These are phyloP conservation scores for Aegle marmelos DNA, from an alignment of 345 rosid genomes.

Conservation along the genomic window DNA sequence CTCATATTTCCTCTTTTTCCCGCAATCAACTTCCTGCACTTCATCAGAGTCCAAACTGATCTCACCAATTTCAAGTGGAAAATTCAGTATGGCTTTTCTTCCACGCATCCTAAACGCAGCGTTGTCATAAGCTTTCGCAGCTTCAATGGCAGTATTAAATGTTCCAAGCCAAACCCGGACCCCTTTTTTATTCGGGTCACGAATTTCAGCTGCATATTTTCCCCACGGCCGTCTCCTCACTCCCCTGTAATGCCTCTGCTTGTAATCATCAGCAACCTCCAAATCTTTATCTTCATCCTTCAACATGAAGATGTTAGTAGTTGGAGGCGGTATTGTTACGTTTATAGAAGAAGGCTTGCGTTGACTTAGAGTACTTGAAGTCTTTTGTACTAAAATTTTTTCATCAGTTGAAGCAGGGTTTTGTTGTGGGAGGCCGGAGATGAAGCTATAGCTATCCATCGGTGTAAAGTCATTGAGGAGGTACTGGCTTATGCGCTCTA, in stretches of 20 bases:
- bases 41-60: conserved; percentile 14
- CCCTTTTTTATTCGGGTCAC: conserved; percentile 87
- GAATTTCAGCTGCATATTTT: conserved; percentile 83
- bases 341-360: conserved; percentile 60
- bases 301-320: background rate
- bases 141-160: conserved; percentile 68
- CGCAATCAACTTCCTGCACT: conserved; percentile 10
- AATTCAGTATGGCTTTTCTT: conserved; percentile 84
- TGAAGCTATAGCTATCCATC: conserved; percentile 26
- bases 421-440: conserved; percentile 19
- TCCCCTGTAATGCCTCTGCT: conserved; percentile 70
- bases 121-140: conserved; percentile 78
- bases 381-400: conserved; percentile 1
- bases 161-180: conserved; percentile 72
- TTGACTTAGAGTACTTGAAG: conserved; percentile 47
- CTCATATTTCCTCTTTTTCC: conserved; percentile 40
- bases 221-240: conserved; percentile 93
- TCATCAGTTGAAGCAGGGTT: background rate
- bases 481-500: conserved; percentile 62
- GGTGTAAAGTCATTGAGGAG: conserved; percentile 54
- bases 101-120: conserved; percentile 83
- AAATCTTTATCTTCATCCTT: background rate
- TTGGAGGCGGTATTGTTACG: conserved; percentile 38
- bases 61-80: conserved; percentile 67
- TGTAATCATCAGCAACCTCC: conserved; percentile 1